Conservation (phyloP, 2,329 filamentous ascomycete species). For the Epichloe brachyelytri region DNA sequence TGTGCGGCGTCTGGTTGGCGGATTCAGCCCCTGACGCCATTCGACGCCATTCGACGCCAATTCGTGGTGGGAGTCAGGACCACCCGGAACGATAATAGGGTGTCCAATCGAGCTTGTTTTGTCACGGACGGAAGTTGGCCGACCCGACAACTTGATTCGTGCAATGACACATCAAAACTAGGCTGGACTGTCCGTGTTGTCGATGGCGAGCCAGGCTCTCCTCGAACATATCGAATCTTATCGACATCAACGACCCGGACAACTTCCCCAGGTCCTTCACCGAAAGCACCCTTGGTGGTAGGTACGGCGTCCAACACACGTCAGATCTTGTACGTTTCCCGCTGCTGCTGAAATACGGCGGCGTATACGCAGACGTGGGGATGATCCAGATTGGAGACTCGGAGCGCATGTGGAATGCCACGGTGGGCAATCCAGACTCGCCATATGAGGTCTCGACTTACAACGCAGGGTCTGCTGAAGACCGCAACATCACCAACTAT, state of each 20-base stretch:
- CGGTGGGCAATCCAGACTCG: conserved; percentile 31
- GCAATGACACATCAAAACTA: conserved; percentile 13
- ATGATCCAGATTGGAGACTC: conserved; percentile 44
- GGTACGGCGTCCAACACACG: no score
- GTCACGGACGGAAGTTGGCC: not conserved
- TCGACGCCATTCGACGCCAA: not conserved
- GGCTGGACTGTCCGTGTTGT: conserved; percentile 43
- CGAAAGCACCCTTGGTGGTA: no score
- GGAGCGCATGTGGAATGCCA: conserved; percentile 37
- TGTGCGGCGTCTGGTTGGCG: not conserved
- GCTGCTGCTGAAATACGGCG: conserved; percentile 41
- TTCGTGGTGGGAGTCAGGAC: no score
- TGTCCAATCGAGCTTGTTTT: not conserved
- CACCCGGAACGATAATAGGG: not conserved
- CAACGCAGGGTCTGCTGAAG: conserved; percentile 20
- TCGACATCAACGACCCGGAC: conserved; percentile 29
- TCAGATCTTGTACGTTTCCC: conserved; percentile 47
- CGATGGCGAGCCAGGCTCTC: conserved; percentile 29
- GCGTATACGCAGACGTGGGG: conserved; percentile 45
- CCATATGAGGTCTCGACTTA: conserved; percentile 36
- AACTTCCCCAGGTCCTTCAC: conserved; percentile 35
- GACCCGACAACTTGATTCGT: not conserved
- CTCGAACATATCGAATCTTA: conserved; percentile 34
- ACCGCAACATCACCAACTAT: no score
- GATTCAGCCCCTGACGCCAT: not conserved